These are phyloP conservation scores for Lipomyces orientalis DNA, from an alignment of 805 yeast genomes.

Conservation along the genomic window DNA sequence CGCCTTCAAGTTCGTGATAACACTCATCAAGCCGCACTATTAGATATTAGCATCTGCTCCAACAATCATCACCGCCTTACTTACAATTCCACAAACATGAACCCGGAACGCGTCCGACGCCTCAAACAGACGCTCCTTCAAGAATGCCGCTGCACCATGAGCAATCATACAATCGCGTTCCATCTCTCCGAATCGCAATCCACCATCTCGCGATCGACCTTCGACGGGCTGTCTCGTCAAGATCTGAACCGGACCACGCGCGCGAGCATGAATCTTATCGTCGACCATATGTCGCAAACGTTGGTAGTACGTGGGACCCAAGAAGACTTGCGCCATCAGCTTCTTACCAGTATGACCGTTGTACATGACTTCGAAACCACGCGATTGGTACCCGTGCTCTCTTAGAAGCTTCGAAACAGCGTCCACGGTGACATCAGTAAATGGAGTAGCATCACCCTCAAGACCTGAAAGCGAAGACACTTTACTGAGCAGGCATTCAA, in stretches of 20 bases:
- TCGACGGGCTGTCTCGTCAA: constrained; percentile 98
- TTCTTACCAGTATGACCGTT: constrained; percentile 99
- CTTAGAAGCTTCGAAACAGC: constrained; percentile 90
- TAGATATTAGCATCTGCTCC: constrained; percentile 7
- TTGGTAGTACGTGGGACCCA: constrained; percentile 99
- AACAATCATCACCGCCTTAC: neutral
- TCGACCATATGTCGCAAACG: constrained; percentile 99
- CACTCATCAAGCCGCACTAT: constrained; percentile 93
- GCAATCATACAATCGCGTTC: constrained; percentile 99
- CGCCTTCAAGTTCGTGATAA: constrained; percentile 95
- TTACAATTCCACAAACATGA: constrained; percentile 86
- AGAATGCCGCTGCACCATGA: constrained; percentile 98
- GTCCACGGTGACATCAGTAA: constrained; percentile 97
- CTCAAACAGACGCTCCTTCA: constrained; percentile 97
- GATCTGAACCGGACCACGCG: constrained; percentile 98
- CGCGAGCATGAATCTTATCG: constrained; percentile 98
- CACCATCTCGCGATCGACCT: constrained; percentile 99
- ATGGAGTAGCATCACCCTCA: constrained; percentile 99
- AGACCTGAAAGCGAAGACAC: constrained; percentile 93
- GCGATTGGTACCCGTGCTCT: constrained; percentile 95
- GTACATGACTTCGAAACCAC: constrained; percentile 99
- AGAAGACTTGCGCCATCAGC: constrained; percentile 96
- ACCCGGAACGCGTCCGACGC: constrained; percentile 99
- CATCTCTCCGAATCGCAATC: constrained; percentile 99
- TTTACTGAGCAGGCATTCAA: constrained; percentile 94